These are phyloP conservation scores for Claviceps capensis DNA, from an alignment of 2,329 filamentous ascomycete genomes.

Conservation along the genomic window DNA sequence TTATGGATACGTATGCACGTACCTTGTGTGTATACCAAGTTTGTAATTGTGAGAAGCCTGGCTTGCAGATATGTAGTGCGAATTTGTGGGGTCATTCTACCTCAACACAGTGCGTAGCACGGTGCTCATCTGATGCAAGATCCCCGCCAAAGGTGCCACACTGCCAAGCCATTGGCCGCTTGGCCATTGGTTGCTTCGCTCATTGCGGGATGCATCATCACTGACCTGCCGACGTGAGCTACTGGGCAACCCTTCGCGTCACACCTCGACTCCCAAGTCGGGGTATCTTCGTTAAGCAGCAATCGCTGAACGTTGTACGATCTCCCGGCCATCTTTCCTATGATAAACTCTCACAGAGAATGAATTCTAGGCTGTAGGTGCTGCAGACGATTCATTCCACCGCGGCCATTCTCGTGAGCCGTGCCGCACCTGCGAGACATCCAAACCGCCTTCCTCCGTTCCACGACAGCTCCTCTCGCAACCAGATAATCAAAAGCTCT, in stretches of 20 bases:
- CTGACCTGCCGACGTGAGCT: background rate
- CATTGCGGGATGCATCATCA: background rate
- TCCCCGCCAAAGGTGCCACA: background rate
- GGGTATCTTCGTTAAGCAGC: background rate
- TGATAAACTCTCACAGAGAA: background rate
- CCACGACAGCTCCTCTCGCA: background rate
- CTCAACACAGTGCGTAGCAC: background rate
- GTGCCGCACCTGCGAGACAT: conserved; percentile 3
- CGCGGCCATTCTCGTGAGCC: background rate
- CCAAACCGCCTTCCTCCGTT: conserved; percentile 3
- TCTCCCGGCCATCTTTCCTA: background rate
- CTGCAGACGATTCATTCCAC: conserved; percentile 1
- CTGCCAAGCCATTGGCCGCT: background rate
- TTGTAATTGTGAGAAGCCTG: background rate
- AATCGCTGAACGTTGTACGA: background rate
- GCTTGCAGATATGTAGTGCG: background rate
- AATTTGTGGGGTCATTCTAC: background rate
- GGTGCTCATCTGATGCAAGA: conserved; percentile 6
- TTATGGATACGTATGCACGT: no score
- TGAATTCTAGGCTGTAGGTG: background rate
- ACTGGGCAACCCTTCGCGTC: background rate
- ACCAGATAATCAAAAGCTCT: background rate
- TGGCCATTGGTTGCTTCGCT: background rate
- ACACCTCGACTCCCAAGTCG: background rate
- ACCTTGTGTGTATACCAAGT: no score